A percentile compares a stretch with the other conserved stretches of the same genome.
phyloP scores from a whole-genome alignment of 805 yeast genomes.

The Wickerhamiella lipophila region DNA sequence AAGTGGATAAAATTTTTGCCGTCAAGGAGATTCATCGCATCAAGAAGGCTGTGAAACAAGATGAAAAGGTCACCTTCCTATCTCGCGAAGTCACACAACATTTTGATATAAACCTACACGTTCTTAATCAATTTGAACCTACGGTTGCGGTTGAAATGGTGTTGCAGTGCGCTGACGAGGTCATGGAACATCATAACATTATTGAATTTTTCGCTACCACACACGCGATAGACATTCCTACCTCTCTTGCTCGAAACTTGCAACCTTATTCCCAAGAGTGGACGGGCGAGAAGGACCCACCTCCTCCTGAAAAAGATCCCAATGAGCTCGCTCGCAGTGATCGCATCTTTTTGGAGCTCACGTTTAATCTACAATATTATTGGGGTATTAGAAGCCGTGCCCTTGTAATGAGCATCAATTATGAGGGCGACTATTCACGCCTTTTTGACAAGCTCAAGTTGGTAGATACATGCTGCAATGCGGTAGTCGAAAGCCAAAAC shows the following conservation, averaged over 20 bases:
- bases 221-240: slow-evolving; percentile 63
- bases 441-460: slow-evolving; percentile 50
- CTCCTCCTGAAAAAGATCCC: slow-evolving; percentile 55
- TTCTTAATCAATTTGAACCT: slow-evolving; percentile 50
- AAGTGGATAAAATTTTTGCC: slow-evolving; percentile 76
- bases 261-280: slow-evolving; percentile 61
- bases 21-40: slow-evolving; percentile 56
- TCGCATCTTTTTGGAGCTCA: slow-evolving; percentile 65
- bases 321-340: slow-evolving; percentile 76
- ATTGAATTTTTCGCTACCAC: slow-evolving; percentile 74
- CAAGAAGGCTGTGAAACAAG: slow-evolving; percentile 33
- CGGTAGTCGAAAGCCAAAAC: slow-evolving; percentile 51
- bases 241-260: slow-evolving; percentile 53
- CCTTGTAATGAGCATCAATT: slow-evolving; percentile 51
- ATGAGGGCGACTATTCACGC: slow-evolving; percentile 67
- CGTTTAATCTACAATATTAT: slow-evolving; percentile 71
- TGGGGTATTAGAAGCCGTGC: slow-evolving; percentile 92
- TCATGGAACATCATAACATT: slow-evolving; percentile 56
- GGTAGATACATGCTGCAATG: slow-evolving; percentile 61
- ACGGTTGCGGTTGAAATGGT: slow-evolving; percentile 58
- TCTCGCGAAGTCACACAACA: slow-evolving; percentile 85
- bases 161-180: slow-evolving; percentile 60
- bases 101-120: slow-evolving; percentile 84
- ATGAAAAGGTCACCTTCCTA: slow-evolving; percentile 51
- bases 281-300: slow-evolving; percentile 27